These are phyloP conservation scores for Malbranchea cinnamomea DNA, from an alignment of 2,329 filamentous ascomycete genomes.

Conservation along the genomic window DNA sequence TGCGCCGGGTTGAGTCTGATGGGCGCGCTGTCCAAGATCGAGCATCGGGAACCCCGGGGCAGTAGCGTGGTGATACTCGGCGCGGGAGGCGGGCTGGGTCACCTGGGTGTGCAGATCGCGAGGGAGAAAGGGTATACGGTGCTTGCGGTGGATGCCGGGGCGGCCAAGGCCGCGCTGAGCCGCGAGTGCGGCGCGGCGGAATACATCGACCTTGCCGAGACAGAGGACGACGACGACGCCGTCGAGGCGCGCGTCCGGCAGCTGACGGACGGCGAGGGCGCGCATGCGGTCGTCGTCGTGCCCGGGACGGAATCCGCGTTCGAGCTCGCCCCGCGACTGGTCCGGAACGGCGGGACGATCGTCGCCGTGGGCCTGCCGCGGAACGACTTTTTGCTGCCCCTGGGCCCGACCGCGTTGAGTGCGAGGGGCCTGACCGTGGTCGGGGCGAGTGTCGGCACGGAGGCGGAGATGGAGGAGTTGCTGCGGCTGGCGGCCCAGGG, in stretches of 20 bases:
- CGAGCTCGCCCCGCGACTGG: constrained; percentile 32
- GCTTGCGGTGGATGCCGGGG: constrained; percentile 49
- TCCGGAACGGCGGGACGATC: constrained; percentile 35
- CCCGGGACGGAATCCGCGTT: constrained; percentile 37
- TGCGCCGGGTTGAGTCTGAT: constrained; percentile 57
- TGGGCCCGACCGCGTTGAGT: not conserved
- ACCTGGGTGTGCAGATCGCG: constrained; percentile 48
- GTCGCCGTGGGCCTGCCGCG: constrained; percentile 40
- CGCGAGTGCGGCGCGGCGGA: constrained; percentile 48
- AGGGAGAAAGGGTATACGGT: constrained; percentile 49
- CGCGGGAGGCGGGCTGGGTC: constrained; percentile 49
- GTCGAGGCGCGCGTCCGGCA: constrained; percentile 41
- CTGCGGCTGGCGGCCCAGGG: not conserved
- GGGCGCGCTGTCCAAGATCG: constrained; percentile 46
- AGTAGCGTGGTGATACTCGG: constrained; percentile 46
- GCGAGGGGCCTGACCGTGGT: not conserved
- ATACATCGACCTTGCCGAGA: constrained; percentile 48
- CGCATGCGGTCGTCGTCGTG: constrained; percentile 45
- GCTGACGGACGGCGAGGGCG: constrained; percentile 41
- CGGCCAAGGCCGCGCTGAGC: constrained; percentile 44
- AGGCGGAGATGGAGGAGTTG: constrained; percentile 1
- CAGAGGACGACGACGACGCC: constrained; percentile 28
- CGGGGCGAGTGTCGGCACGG: not conserved
- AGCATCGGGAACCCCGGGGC: constrained; percentile 42
- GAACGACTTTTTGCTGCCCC: constrained; percentile 16